Percentiles rank a stretch among this genome's conserved stretches.
Conservation (phyloP, 2,329 filamentous ascomycete species). For the Colletotrichum lini region DNA sequence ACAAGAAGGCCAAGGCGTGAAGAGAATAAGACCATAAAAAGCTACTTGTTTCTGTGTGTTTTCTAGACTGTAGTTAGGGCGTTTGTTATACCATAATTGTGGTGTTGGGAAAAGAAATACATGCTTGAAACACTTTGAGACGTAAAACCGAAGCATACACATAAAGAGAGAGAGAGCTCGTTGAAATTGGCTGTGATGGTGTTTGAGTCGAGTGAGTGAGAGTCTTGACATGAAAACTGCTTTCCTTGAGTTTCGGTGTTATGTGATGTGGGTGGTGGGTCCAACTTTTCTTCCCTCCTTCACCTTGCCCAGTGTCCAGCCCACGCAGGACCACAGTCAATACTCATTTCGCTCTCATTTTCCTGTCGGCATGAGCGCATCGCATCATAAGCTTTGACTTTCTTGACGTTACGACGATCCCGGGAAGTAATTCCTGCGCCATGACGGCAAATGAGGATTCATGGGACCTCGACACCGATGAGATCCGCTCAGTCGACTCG, state of each 20-base stretch:
- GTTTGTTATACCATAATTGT: slow-evolving; percentile 43
- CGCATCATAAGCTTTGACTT: neutral
- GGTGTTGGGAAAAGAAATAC: slow-evolving; percentile 41
- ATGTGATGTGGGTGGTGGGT: neutral
- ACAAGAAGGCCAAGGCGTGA: slow-evolving; percentile 51
- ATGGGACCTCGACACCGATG: slow-evolving; percentile 61
- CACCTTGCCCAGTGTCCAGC: slow-evolving; percentile 20
- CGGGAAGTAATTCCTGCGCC: neutral
- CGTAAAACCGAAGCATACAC: neutral
- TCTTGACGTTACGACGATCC: too few relatives aligned
- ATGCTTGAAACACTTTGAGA: slow-evolving; percentile 12
- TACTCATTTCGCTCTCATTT: slow-evolving; percentile 4
- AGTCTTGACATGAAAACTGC: neutral
- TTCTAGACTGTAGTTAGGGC: slow-evolving; percentile 39
- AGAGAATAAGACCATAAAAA: slow-evolving; percentile 5
- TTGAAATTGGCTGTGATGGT: neutral
- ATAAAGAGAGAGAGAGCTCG: too few relatives aligned
- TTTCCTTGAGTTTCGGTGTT: slow-evolving; percentile 13
- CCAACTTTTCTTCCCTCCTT: slow-evolving; percentile 31
- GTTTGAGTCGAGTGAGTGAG: neutral
- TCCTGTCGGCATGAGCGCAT: neutral
- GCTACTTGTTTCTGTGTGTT: slow-evolving; percentile 10
- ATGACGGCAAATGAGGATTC: slow-evolving; percentile 44
- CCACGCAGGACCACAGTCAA: neutral
- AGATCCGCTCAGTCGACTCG: slow-evolving; percentile 62